Base-by-base conservation (phyloP, 106 monocot species). In the Apostasia ramifera region DNA sequence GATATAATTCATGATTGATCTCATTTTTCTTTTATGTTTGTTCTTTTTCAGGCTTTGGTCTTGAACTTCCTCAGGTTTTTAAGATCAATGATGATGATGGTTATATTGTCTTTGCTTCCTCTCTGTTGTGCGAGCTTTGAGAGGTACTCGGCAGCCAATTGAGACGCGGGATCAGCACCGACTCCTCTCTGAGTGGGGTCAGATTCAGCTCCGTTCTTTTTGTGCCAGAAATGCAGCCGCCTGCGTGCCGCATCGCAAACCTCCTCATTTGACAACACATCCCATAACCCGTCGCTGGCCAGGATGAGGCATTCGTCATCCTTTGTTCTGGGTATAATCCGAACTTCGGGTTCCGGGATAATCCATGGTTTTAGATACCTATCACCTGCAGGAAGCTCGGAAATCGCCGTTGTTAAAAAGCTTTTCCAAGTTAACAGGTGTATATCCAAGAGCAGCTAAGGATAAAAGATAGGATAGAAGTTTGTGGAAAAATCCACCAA, bases 301-400 rank as follows among this genome's bases (percentile, higher is more conserved):
- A 91, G 75, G 61, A 91, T 78, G 8, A 91, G 79, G 39, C 91
- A 91, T 49, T 91, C 91, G 37, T 91, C 87, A 26, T 91, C 91
- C 48, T 69, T 84, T 1, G 75, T 66, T 66, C 91, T 44, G 10
- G 68, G 67, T 48, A 84, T 52, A 9, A 86, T 59, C 37, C 71
- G 84, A 26, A 91, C 77, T 77, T 91, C 91, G 40, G 91, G 91
- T 39, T 79, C 77, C 3, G 91, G 77, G 44, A 87, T 87, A 3
- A 91, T 71, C 79, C 81, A 87, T 66, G 87, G 87, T 66, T 87
- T 91, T 60, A 91, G 70, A 61, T 91, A 87, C 41, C 84, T 67
- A 47, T 91, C 91, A 1, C 91, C 91, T 91, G 82, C 53, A 49
- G 26, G 26, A 26, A 26, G 26, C 26, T 26, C 26, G 26, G 26